These are phyloP conservation scores for Pseudevernia furfuracea DNA, from an alignment of 495 filamentous ascomycete genomes.

Conservation along the genomic window DNA sequence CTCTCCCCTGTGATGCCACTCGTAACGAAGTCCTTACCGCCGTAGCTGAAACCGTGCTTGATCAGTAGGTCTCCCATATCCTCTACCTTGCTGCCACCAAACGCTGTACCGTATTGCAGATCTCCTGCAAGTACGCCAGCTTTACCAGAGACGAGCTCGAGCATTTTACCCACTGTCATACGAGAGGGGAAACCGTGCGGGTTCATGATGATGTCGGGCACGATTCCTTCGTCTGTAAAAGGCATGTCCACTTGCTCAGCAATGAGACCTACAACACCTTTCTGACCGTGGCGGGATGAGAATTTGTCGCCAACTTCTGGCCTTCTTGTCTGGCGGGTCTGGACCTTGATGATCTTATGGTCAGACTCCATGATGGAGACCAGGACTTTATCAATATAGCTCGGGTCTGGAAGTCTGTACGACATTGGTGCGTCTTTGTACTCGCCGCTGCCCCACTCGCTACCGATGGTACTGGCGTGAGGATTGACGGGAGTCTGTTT, in stretches of 20 bases:
- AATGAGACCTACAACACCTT: constrained; percentile 95
- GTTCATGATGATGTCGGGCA: constrained; percentile 99
- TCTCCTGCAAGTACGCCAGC: constrained; percentile 77
- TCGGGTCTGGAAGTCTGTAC: constrained; percentile 76
- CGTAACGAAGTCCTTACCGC: constrained; percentile 93
- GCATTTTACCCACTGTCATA: constrained; percentile 98
- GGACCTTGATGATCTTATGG: constrained; percentile 75
- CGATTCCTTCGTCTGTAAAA: constrained; percentile 83
- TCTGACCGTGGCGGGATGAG: constrained; percentile 95
- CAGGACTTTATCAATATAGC: constrained; percentile 92
- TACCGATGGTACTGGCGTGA: constrained; percentile 52
- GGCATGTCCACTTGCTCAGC: constrained; percentile 95
- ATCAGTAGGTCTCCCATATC: constrained; percentile 81
- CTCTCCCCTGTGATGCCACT: constrained; percentile 91
- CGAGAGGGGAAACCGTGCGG: constrained; percentile 98
- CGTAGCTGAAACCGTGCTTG: constrained; percentile 85
- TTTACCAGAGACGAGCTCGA: constrained; percentile 92
- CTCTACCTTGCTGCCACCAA: constrained; percentile 85
- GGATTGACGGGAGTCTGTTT: constrained; percentile 75
- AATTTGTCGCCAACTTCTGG: constrained; percentile 98
- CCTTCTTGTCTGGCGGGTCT: constrained; percentile 83
- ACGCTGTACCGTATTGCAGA: constrained; percentile 86
- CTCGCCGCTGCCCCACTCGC: constrained; percentile 52
- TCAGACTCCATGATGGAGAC: constrained; percentile 78
- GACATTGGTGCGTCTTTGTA: constrained; percentile 63